A percentile compares a stretch with the other conserved stretches of the same genome.
Conservation (phyloP, 306 rosid genomes). For the Trifolium repens region DNA sequence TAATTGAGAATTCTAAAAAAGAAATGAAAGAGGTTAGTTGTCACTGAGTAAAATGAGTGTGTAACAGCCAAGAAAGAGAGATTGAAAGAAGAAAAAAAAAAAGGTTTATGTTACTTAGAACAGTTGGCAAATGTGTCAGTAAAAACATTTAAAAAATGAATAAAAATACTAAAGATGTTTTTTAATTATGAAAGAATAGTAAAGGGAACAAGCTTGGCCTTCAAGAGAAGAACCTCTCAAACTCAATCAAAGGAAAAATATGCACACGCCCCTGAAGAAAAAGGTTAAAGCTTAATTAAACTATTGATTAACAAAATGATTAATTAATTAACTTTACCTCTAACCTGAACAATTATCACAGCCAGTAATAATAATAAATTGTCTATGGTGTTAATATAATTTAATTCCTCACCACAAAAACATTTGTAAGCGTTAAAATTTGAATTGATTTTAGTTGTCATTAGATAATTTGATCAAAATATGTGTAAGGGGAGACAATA, state of each 20-base stretch:
- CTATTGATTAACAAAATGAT: slow-evolving; percentile 1
- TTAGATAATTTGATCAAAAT: no score
- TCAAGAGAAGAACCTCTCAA: slow-evolving; percentile 86
- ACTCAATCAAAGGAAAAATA: slow-evolving; percentile 37
- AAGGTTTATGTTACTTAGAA: slow-evolving; percentile 63
- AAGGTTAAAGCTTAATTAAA: slow-evolving; percentile 10
- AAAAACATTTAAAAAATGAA: slow-evolving; percentile 39
- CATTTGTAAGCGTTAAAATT: no score
- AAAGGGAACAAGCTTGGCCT: slow-evolving; percentile 77
- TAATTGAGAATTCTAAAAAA: slow-evolving; percentile 53
- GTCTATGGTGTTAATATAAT: no score
- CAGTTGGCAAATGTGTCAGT: slow-evolving; percentile 98
- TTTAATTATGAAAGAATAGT: slow-evolving; percentile 58
- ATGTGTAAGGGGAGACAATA: not conserved
- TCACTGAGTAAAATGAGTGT: slow-evolving; percentile 84
- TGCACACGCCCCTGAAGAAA: slow-evolving; percentile 37
- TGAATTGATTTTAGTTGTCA: no score
- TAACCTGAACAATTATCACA: slow-evolving; percentile 31
- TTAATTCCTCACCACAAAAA: no score
- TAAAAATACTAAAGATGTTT: slow-evolving; percentile 49
- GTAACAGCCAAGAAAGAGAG: slow-evolving; percentile 67
- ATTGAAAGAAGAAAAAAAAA: slow-evolving; percentile 47
- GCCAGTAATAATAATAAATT: not conserved
- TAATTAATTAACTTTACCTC: slow-evolving; percentile 32
- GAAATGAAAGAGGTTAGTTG: slow-evolving; percentile 55